Evolutionary conservation across 1,284 basidiomycete species (phyloP), one percentile per base, ranked within the genome.

Genomic region (Pseudozyma flocculosa): DNA sequence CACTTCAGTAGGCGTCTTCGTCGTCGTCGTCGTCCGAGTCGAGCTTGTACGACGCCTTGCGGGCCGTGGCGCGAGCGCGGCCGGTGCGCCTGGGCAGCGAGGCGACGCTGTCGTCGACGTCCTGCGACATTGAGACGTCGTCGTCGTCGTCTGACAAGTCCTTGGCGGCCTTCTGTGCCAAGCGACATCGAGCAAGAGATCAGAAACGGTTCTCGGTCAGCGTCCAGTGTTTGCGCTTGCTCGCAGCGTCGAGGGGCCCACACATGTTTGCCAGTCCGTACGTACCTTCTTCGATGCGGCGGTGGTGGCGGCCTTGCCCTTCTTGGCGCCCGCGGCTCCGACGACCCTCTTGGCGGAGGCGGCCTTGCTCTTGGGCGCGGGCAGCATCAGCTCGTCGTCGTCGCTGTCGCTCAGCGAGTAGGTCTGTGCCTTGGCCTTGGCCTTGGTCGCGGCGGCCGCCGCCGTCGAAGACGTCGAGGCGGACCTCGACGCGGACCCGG

Each of bases 31-130:
- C 55, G 2, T 60, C 58, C 29, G 61, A 64, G 18, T 46, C 51
- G 32, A 65, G 17, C 48, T 48, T 58, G 49, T 65, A 65, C 39
- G 48, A 51, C 43, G n/a, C 53, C 49, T 65, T 65, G 32, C 44
- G 49, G 7, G 58, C 50, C 2, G 50, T 50, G 21, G 49, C 49
- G 8, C 62, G 50, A 7, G 49, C 52, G 10, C 62, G 50, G 5
- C 30, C 50, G 39, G 61, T 45, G 4, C 42, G 38, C 14, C 50
- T 50, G 2, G 53, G 56, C 13, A 41, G 44, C 9, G 57, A 40
- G 10, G 50, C 15, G 13, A 45, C 57, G 17, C 57, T 57, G 30
- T 53, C 56, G 48, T 64, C 61, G 18, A 59, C 32, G 15, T 29
- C 26, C 7, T 4, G 5, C 37, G 37, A 38, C 15, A 23, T 40